These are phyloP conservation scores for Plasmodium ovale DNA, from an alignment of 169 alveolate genomes.

Conservation along the genomic window DNA sequence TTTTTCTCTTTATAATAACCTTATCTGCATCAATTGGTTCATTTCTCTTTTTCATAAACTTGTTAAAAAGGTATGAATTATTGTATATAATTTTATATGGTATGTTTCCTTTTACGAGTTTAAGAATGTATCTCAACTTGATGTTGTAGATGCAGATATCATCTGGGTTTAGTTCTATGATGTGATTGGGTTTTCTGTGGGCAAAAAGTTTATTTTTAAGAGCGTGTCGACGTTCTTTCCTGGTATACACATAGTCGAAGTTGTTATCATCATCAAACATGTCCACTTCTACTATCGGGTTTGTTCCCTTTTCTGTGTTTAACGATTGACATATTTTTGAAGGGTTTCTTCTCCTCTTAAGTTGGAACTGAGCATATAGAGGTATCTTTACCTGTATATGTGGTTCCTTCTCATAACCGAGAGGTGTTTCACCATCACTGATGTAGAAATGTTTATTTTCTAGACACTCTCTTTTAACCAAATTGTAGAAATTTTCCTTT, in stretches of 20 bases:
- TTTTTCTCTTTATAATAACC: slow-evolving; percentile 45
- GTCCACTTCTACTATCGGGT: neutral
- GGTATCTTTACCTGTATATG: slow-evolving; percentile 26
- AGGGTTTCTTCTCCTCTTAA: slow-evolving; percentile 1
- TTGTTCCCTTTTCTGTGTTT: neutral
- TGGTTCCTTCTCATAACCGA: slow-evolving; percentile 32
- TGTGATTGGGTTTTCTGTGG: slow-evolving; percentile 38
- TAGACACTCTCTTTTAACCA: slow-evolving; percentile 39
- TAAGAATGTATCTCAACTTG: slow-evolving; percentile 20
- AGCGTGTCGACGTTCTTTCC: slow-evolving; percentile 13
- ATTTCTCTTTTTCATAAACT: slow-evolving; percentile 38
- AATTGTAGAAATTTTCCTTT: slow-evolving; percentile 48
- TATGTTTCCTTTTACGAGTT: slow-evolving; percentile 27
- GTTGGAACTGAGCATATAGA: slow-evolving; percentile 55
- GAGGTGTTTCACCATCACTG: slow-evolving; percentile 60
- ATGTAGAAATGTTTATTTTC: slow-evolving; percentile 57
- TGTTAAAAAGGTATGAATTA: slow-evolving; percentile 45
- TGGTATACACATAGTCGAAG: slow-evolving; percentile 49
- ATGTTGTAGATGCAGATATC: slow-evolving; percentile 58
- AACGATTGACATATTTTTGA: neutral
- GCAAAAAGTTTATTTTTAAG: slow-evolving; percentile 48
- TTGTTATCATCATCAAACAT: neutral
- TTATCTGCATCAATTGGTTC: slow-evolving; percentile 31
- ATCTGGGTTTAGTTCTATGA: slow-evolving; percentile 39
- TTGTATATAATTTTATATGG: slow-evolving; percentile 63